Base-by-base conservation (phyloP, 352 stramenopile genomes). In the Phytophthora megakarya region DNA sequence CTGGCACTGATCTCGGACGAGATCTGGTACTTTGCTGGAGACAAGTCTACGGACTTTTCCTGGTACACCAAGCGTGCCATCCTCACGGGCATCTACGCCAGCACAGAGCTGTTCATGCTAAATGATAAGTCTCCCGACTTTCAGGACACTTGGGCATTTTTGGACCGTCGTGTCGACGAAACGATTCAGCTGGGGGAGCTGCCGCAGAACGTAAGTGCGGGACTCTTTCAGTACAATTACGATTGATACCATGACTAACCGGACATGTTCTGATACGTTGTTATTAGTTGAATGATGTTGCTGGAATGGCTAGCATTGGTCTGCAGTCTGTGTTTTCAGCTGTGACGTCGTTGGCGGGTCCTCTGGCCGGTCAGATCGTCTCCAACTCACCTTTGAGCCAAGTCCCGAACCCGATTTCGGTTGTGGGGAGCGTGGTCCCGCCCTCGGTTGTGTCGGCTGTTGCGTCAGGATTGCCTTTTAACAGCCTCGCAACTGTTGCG, bases 41-140 rank as follows among this genome's bases (percentile, higher is more conserved):
- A 96, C 71, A 80, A 90, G 72, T 93, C 88, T 51, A 93, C 80
- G 26, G 84, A 94, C 62, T 61, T 81, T 54, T 89, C 76, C 18
- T 96, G 87, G 87, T 96, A 95, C 71, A 90, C 85, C 22, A 96
- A 96, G 71, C 85, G 85, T 35, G 85, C 85, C 22, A 62, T 92
- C 30, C 77, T 96, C 25, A 89, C 80, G 38, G 82, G 73, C 12
- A 84, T 93, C 54, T 92, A 95, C 67, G 76, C 84, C 18, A 91
- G 79, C 62, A 92, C 83, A 45, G 87, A 96, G 70, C 70, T 96
- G 22, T 93, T 92, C 33, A 80, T 94, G 80, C 78, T 96, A n/a
- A 87, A 82, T 38, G 87, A 96, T 65, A 63, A 80, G 61, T 96
- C 87, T 40, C 60, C 70, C 2, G 74, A 80, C 65, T 90, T 81